These are phyloP conservation scores for Boletales sp. DNA, from an alignment of 768 basidiomycete genomes.

Conservation along the genomic window DNA sequence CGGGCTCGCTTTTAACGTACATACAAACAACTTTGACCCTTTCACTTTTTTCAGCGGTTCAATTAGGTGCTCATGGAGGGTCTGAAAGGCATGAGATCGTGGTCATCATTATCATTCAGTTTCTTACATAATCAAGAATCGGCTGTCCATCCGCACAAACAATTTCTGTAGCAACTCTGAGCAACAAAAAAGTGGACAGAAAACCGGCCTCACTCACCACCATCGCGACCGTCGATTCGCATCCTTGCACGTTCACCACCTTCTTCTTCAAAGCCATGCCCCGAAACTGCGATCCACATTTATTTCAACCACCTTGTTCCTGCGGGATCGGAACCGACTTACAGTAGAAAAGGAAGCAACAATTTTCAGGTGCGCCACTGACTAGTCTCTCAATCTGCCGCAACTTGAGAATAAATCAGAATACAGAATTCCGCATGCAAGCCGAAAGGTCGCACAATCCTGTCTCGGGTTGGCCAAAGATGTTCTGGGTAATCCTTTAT, in stretches of 20 bases:
- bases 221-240: conserved; percentile 48
- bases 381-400: conserved; percentile 42
- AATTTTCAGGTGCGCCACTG: conserved; percentile 35
- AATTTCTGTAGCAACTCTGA: conserved; percentile 12
- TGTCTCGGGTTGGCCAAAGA: conserved; percentile 39
- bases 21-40: conserved; percentile 18
- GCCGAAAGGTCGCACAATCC: conserved; percentile 36
- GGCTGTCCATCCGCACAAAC: conserved; percentile 8
- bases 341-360: conserved; percentile 58
- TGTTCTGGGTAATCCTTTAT: conserved; percentile 22
- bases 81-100: conserved; percentile 7
- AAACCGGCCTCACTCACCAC: conserved; percentile 31
- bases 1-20: not conserved
- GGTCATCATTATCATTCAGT: no score
- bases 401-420: conserved; percentile 22
- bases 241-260: not conserved
- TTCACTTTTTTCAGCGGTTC: conserved; percentile 15
- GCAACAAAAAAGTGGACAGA: not conserved
- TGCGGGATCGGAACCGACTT: conserved; percentile 3
- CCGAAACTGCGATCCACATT: conserved; percentile 11
- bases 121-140: conserved; percentile 23
- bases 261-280: conserved; percentile 19
- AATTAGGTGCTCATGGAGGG: conserved; percentile 18
- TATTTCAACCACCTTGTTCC: not conserved
- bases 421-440: not conserved